These are phyloP conservation scores for Wickerhamomyces hampshirensis DNA, from an alignment of 805 yeast species.

Conservation along the genomic window DNA sequence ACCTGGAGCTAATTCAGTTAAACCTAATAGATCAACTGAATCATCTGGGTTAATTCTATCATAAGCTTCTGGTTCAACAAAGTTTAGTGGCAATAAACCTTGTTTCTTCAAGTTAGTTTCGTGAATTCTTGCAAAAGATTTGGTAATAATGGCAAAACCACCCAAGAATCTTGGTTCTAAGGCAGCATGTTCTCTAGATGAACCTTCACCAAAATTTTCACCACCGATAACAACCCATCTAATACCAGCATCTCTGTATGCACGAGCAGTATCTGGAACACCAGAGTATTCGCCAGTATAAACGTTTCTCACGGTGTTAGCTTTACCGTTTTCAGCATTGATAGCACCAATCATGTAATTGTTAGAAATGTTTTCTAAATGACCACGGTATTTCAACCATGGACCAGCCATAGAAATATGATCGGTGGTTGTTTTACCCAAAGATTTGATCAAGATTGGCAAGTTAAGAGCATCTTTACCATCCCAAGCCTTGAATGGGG, in stretches of 20 bases:
- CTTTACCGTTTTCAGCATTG: slow-evolving; percentile 93
- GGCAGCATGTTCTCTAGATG: slow-evolving; percentile 99
- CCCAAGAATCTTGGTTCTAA: slow-evolving; percentile 99
- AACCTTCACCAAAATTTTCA: slow-evolving; percentile 99
- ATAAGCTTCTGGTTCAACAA: slow-evolving; percentile 82
- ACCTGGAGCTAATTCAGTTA: slow-evolving; percentile 87
- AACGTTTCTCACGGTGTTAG: slow-evolving; percentile 84
- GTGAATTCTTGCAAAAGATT: slow-evolving; percentile 97
- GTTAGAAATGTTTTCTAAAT: slow-evolving; percentile 96
- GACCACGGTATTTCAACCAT: slow-evolving; percentile 99
- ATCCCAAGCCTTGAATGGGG: slow-evolving; percentile 94
- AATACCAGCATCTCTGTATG: slow-evolving; percentile 89
- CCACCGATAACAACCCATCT: slow-evolving; percentile 98
- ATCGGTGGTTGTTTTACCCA: slow-evolving; percentile 98
- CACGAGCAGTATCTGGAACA: slow-evolving; percentile 95
- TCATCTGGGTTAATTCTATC: slow-evolving; percentile 92
- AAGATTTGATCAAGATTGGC: slow-evolving; percentile 94
- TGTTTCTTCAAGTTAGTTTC: slow-evolving; percentile 99
- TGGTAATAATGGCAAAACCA: slow-evolving; percentile 96
- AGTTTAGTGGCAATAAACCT: slow-evolving; percentile 97
- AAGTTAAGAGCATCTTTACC: slow-evolving; percentile 86
- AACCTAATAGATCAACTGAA: slow-evolving; percentile 81
- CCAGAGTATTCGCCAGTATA: slow-evolving; percentile 89
- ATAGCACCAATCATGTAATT: slow-evolving; percentile 99
- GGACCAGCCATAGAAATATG: slow-evolving; percentile 99